Percentiles rank a stretch among this genome's conserved stretches.
These are phyloP conservation scores for Hippophae rhamnoides DNA, from an alignment of 306 rosid species.

Conservation along the genomic window DNA sequence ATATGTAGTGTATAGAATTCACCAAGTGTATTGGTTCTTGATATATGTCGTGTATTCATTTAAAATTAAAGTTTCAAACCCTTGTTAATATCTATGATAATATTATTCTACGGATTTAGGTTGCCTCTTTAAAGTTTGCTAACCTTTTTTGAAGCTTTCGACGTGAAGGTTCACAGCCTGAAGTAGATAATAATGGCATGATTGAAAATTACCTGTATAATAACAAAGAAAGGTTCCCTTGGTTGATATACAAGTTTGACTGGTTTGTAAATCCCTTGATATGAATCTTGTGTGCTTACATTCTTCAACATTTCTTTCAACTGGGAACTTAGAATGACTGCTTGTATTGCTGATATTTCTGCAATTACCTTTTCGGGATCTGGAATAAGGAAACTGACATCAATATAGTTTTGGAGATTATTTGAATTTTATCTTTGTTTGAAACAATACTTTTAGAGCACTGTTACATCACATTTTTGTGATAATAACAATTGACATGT, in stretches of 20 bases:
- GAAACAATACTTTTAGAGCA: neutral
- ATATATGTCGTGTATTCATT: neutral
- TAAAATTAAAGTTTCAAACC: neutral
- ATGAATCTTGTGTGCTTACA: conserved; percentile 36
- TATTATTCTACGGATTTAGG: neutral
- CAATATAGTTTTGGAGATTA: conserved; percentile 2
- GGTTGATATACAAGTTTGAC: conserved; percentile 74
- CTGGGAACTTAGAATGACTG: conserved; percentile 66
- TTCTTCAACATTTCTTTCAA: conserved; percentile 64
- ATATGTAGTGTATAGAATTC: too few relatives aligned
- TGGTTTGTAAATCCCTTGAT: conserved; percentile 55
- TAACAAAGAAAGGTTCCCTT: conserved; percentile 78
- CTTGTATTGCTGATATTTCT: conserved; percentile 56
- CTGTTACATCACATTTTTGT: too few relatives aligned
- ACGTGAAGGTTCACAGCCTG: neutral
- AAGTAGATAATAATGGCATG: neutral
- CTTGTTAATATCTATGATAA: neutral
- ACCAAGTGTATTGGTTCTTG: too few relatives aligned
- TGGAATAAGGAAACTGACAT: conserved; percentile 30
- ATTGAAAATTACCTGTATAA: conserved; percentile 61
- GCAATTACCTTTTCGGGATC: conserved; percentile 48
- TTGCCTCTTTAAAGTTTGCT: neutral
- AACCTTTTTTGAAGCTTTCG: neutral
- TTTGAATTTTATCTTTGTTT: neutral
- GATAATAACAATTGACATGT: too few relatives aligned